Base-by-base conservation (phyloP, 345 rosid genomes). In the Syzygium oleosum region DNA sequence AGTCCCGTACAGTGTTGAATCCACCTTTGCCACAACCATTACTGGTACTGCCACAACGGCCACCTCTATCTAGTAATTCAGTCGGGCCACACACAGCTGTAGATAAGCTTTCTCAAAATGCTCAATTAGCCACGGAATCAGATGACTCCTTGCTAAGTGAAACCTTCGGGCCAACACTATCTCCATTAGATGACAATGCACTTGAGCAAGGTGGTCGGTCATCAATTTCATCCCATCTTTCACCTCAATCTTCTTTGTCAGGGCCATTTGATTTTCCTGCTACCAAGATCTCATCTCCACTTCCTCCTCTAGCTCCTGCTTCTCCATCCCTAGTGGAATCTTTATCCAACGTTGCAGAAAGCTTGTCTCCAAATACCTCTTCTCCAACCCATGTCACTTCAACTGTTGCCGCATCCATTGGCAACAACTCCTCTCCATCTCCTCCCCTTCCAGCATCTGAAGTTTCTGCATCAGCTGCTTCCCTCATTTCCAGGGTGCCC, bases 1-100 rank as follows among this genome's bases (percentile, higher is more conserved):
- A 85, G 15, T 78, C 91, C 91, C 25, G n/a, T 84, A 83, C 89
- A 87, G 68, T 86, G 86, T 86, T 49, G 85, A 84, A 52, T 55
- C 38, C 86, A 84, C 43, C 13, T 84, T 84, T 52, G 61, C 86
- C 55, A 55, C 86, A 31, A 29, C n/a, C 86, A 51, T 34, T 84
- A 29, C 59, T 5, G 86, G 43, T 22, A 34, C 61, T 19, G 86
- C 59, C 43, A 51, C n/a, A 4, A 14, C 61, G 17, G 41, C 86
- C 41, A 5, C 61, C 38, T 31, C n/a, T n/a, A n/a, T 84, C 46
- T 52, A 56, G 46, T 27, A 56, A 17, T 85, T 85, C 77, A 52
- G 51, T 19, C 31, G 61, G 59, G 55, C 59, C 59, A 46, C 49
- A 52, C 27, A 16, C 86, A 31, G 46, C 53, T 85, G 86, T 38